phyloP scores from a whole-genome alignment of 2,329 filamentous ascomycete species.

The Sporothrix luriei region DNA sequence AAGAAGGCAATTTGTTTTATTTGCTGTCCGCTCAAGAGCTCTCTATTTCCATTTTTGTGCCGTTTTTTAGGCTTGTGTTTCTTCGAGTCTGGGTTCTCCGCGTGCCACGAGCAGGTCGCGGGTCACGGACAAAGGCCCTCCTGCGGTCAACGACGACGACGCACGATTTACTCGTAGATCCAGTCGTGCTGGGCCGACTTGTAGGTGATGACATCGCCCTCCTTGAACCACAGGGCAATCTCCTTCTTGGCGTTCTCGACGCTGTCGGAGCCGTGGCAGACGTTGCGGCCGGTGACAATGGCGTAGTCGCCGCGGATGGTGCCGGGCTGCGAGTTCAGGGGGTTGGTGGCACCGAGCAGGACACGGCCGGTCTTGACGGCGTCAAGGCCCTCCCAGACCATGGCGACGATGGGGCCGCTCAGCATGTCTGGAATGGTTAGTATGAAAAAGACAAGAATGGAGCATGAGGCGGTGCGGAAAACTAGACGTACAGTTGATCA shows the following conservation, averaged over 20 bases:
- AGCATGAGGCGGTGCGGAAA: not conserved
- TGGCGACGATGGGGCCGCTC: constrained; percentile 95
- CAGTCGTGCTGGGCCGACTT: constrained; percentile 84
- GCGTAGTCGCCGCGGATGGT: constrained; percentile 95
- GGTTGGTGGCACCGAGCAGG: constrained; percentile 99
- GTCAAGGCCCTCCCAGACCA: constrained; percentile 99
- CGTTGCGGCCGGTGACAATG: constrained; percentile 92
- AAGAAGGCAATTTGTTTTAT: not conserved
- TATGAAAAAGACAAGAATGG: constrained; percentile 18
- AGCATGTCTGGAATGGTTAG: constrained; percentile 76
- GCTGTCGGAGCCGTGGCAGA: constrained; percentile 98
- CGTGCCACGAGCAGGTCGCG: not conserved
- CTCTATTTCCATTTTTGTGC: not conserved
- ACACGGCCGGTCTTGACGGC: constrained; percentile 96
- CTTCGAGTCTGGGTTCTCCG: not conserved
- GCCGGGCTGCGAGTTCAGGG: constrained; percentile 86
- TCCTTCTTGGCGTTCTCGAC: constrained; percentile 99
- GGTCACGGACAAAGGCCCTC: not conserved
- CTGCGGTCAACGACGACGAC: not conserved
- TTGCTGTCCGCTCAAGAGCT: not conserved
- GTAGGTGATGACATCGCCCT: constrained; percentile 81
- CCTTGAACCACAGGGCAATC: constrained; percentile 97
- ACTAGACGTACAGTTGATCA: constrained; percentile 76
- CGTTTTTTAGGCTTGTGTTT: not conserved
- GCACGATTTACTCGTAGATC: constrained; percentile 77